phyloP scores from a whole-genome alignment of 176 grass and related monocot genomes.

The Ampelocalamus luodianensis region DNA sequence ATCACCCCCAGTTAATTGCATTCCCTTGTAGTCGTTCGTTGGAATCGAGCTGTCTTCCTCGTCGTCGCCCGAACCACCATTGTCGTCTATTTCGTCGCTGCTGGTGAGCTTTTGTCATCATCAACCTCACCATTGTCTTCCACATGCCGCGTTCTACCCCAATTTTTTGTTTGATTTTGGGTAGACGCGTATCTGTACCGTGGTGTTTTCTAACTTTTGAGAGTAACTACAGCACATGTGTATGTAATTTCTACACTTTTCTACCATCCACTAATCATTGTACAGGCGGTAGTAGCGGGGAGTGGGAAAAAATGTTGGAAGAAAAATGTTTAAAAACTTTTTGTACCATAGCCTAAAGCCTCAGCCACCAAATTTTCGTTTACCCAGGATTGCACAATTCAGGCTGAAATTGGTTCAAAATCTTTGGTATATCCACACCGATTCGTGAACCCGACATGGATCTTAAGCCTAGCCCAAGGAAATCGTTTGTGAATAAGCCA shows the following conservation, averaged over 20 bases:
- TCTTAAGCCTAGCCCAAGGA: not conserved
- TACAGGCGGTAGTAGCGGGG: not conserved
- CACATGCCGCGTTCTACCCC: too few species aligned
- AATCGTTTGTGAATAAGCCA: not conserved
- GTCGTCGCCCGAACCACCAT: too few species aligned
- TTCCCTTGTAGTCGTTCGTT: too few species aligned
- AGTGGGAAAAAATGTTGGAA: not conserved
- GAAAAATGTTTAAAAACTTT: not conserved
- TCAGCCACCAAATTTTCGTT: not conserved
- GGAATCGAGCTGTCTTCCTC: too few species aligned
- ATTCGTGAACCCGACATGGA: not conserved
- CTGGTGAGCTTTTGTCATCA: too few species aligned
- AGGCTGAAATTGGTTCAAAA: not conserved
- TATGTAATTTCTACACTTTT: not conserved
- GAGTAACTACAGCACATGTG: not conserved
- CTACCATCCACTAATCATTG: not conserved
- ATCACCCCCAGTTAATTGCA: too few species aligned
- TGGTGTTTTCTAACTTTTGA: not conserved
- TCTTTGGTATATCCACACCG: not conserved
- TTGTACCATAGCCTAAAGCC: not conserved
- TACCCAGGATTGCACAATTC: not conserved
- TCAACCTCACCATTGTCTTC: too few species aligned
- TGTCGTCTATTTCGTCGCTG: too few species aligned
- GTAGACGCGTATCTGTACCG: not conserved
- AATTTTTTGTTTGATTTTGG: not conserved